Percentiles rank a stretch among this genome's conserved stretches.
Evolutionary conservation across 2,329 filamentous ascomycete species (phyloP).

Genomic region (Fonsecaea pedrosoi): DNA sequence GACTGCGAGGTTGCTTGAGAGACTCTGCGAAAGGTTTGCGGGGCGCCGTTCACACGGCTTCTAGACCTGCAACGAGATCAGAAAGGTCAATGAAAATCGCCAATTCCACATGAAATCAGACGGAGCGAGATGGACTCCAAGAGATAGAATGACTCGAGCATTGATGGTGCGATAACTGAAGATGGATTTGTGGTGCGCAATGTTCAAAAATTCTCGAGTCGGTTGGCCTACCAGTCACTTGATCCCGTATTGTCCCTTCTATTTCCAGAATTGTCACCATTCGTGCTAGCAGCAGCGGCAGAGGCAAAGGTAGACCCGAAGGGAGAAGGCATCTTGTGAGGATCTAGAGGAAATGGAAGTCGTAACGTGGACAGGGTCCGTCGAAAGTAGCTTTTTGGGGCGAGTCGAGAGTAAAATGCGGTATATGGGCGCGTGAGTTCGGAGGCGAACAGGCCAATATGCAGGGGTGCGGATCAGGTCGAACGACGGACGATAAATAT

Average conservation of each 20-base stretch:
- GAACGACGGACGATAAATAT: conserved; percentile 14
- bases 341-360: neutral
- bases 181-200: conserved; percentile 5
- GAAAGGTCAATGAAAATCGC: conserved; percentile 17
- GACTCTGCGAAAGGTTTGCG: conserved; percentile 70
- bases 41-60: conserved; percentile 67
- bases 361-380: conserved; percentile 16
- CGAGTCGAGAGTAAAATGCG: conserved; percentile 20
- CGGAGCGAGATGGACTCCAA: neutral
- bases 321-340: conserved; percentile 69
- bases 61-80: conserved; percentile 59
- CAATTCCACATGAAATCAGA: neutral
- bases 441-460: conserved; percentile 12
- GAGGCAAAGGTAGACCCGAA: conserved; percentile 84
- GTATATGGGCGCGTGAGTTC: conserved; percentile 31
- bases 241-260: conserved; percentile 65
- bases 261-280: conserved; percentile 60
- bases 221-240: conserved; percentile 73
- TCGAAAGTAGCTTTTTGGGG: conserved; percentile 18
- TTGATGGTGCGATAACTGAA: neutral
- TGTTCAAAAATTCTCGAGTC: conserved; percentile 16
- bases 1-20: conserved; percentile 63
- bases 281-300: conserved; percentile 79
- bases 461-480: conserved; percentile 9
- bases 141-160: neutral